These are phyloP conservation scores for Colletotrichum phormii DNA, from an alignment of 2,329 filamentous ascomycete species.

Conservation along the genomic window DNA sequence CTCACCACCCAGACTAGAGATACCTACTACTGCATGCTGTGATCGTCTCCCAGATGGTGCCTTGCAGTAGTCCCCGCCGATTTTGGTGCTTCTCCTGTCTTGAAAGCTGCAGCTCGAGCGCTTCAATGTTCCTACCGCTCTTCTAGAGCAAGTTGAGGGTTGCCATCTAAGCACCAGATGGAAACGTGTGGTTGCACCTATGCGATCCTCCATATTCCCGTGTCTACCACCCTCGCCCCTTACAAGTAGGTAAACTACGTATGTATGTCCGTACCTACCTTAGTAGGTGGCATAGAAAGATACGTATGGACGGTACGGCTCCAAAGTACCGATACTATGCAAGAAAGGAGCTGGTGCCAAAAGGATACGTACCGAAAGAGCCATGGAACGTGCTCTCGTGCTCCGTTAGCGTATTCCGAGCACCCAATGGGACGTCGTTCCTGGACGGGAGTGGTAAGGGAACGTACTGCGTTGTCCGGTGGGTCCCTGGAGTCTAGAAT, in stretches of 20 bases:
- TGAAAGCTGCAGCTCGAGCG: constrained; percentile 34
- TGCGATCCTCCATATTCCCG: constrained; percentile 12
- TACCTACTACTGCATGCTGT: constrained; percentile 27
- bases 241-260: constrained; percentile 5
- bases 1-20: not conserved
- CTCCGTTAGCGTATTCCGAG: constrained; percentile 18
- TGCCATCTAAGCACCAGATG: constrained; percentile 5
- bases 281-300: not conserved
- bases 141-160: constrained; percentile 5
- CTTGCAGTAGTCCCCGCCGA: constrained; percentile 36
- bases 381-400: constrained; percentile 4
- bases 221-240: constrained; percentile 6
- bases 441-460: constrained; percentile 15
- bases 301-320: constrained; percentile 1
- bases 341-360: not conserved
- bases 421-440: constrained; percentile 8
- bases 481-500: not conserved
- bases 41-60: constrained; percentile 31
- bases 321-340: not conserved
- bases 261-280: not conserved
- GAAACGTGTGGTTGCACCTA: constrained; percentile 25
- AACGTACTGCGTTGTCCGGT: constrained; percentile 21
- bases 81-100: constrained; percentile 31
- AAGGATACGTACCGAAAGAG: constrained; percentile 7
- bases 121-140: constrained; percentile 16